Base-by-base conservation (phyloP, 2,329 filamentous ascomycete species). In the Clonostachys solani region DNA sequence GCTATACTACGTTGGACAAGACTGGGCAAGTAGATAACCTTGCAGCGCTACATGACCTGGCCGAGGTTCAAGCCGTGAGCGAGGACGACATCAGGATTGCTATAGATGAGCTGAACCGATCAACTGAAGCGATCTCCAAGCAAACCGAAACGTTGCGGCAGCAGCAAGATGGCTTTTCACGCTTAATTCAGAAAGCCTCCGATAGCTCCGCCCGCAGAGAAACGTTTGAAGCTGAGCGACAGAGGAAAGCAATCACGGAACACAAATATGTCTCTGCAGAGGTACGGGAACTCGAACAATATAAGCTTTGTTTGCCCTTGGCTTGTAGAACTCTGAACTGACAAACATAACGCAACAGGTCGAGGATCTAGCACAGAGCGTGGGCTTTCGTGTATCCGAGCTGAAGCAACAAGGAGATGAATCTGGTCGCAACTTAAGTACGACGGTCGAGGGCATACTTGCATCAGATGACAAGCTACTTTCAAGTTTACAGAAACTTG, bases 381-480 rank as follows among this genome's bases (percentile, higher is more conserved):
- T 82, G n/a, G 63, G 64, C 40, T 72, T 72, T 46, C 70, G 71
- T 37, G 60, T 74, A 19, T 59, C 66, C 4, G 77, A 80, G 45
- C 58, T 80, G 2, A 72, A 78, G 55, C 74, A 78, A 50, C 77
- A 83, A 38, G 62, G 61, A 6, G 73, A 73, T 8, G 64, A 64
- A 0, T 67, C 73, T 1, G 69, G 68, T 5, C 60, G 68, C 2
- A 64, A 65, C 4, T 60, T 84, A 15, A 73, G 72, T 42, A 67
- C 74, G 47, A 73, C 72, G 1, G 65, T 82, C 0, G 70, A 74
- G 18, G 67, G 66, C 15, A 61, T 78, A 12, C 64, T 87, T 9
- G 69, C 72, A 9, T 78, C 81, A 2, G 85, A 89, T 50, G 84
- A 89, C 57, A 81, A 79, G 50, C 69, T 88, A 3, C 66, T 89